Conservation (phyloP, 2,329 filamentous ascomycete species). For the Xylariaceae sp. region DNA sequence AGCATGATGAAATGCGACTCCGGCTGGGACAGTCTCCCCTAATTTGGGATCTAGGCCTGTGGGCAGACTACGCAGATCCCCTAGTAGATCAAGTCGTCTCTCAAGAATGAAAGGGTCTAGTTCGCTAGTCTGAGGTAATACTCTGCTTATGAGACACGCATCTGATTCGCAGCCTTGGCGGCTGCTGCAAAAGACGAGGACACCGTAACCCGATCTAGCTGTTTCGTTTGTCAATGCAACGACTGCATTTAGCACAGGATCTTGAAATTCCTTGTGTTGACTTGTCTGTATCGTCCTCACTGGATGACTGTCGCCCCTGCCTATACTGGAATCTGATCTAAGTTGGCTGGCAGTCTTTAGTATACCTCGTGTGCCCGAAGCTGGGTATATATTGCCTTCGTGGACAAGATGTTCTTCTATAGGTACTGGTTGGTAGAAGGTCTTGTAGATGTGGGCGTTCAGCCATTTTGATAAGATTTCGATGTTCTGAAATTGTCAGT, state of each 20-base stretch:
- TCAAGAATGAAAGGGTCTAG: constrained; percentile 57
- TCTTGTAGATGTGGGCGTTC: constrained; percentile 72
- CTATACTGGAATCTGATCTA: constrained; percentile 41
- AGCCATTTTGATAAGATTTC: constrained; percentile 73
- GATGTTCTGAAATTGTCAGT: constrained; percentile 62
- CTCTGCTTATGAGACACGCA: constrained; percentile 70
- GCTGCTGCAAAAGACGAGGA: constrained; percentile 75
- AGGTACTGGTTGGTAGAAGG: constrained; percentile 75
- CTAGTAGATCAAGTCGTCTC: constrained; percentile 67
- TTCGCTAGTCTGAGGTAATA: constrained; percentile 60
- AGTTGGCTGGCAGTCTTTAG: constrained; percentile 63
- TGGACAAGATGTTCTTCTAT: constrained; percentile 77
- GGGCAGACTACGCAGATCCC: constrained; percentile 68
- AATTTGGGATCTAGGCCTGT: constrained; percentile 71
- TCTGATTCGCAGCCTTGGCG: constrained; percentile 70
- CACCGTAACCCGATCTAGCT: constrained; percentile 70
- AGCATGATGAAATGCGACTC: constrained; percentile 76
- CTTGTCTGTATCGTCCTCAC: constrained; percentile 61
- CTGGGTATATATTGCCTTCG: constrained; percentile 70
- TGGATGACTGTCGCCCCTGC: constrained; percentile 48
- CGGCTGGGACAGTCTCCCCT: constrained; percentile 66
- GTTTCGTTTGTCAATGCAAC: constrained; percentile 73
- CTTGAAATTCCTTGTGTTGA: constrained; percentile 64
- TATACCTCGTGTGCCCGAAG: constrained; percentile 62
- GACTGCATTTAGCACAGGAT: constrained; percentile 72